These are phyloP conservation scores for Daldinia loculata DNA, from an alignment of 495 filamentous ascomycete genomes.

Conservation along the genomic window DNA sequence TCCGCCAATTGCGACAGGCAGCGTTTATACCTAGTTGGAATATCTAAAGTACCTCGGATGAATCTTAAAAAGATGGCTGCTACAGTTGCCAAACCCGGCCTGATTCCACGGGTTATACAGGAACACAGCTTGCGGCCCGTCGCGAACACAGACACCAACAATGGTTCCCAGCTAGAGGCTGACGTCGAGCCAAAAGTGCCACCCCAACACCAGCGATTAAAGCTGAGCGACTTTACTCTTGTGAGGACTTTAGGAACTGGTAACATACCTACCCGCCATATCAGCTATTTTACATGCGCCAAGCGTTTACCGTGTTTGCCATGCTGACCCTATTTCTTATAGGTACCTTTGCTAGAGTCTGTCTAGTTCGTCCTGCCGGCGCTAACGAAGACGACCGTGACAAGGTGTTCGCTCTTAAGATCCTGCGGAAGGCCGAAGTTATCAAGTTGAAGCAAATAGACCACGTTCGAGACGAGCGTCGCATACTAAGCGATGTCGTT, in stretches of 20 bases:
- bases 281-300: constrained; percentile 16
- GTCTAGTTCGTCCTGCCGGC: constrained; percentile 74
- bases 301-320: constrained; percentile 1
- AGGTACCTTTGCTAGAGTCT: constrained; percentile 97
- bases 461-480: constrained; percentile 93
- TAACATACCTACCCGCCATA: constrained; percentile 50
- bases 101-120: constrained; percentile 36
- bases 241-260: constrained; percentile 92
- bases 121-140: constrained; percentile 30
- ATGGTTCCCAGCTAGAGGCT: constrained; percentile 19
- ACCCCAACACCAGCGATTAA: constrained; percentile 47
- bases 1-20: constrained; percentile 30
- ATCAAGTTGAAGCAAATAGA: constrained; percentile 97
- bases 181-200: constrained; percentile 44
- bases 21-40: constrained; percentile 8
- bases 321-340: constrained; percentile 40
- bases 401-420: constrained; percentile 92
- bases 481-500: constrained; percentile 83
- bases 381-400: constrained; percentile 62
- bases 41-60: constrained; percentile 27
- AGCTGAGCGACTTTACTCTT: constrained; percentile 78
- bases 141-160: constrained; percentile 20
- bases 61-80: constrained; percentile 46
- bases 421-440: constrained; percentile 84
- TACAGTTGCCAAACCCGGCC: constrained; percentile 42